Evolutionary conservation across 176 grass and related monocot genomes (phyloP).

Genomic region (Phoenix dactylifera): DNA sequence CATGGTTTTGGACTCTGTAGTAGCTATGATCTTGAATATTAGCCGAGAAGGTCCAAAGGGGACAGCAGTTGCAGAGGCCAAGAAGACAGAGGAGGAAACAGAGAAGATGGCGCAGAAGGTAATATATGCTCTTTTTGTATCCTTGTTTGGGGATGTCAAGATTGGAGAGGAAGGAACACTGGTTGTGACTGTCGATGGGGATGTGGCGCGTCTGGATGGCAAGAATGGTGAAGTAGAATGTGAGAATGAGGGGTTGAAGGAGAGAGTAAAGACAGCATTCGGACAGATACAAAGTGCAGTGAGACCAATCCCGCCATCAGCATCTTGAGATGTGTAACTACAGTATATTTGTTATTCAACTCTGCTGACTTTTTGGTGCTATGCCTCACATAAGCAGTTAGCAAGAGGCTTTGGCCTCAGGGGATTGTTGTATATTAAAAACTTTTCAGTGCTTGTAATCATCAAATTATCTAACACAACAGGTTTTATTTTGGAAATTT

Average conservation of each 20-base stretch:
- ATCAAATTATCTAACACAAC: no score
- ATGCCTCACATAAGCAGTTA: no score
- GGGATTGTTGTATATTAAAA: no score
- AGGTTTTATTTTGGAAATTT: no score
- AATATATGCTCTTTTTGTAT: conserved; percentile 55
- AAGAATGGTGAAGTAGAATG: conserved; percentile 78
- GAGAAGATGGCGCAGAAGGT: conserved; percentile 71
- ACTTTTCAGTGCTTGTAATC: no score
- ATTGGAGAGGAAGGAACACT: conserved; percentile 64
- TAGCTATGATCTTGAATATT: conserved; percentile 83
- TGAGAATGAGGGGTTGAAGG: conserved; percentile 39
- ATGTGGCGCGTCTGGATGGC: conserved; percentile 50
- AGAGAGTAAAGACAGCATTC: conserved; percentile 65
- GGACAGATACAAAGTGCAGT: conserved; percentile 58
- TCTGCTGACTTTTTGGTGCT: no score
- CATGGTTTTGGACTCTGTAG: conserved; percentile 92
- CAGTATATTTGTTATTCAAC: no score
- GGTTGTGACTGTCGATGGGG: conserved; percentile 54
- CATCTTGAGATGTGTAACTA: conserved; percentile 25
- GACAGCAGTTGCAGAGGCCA: conserved; percentile 38
- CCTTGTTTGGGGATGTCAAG: conserved; percentile 78
- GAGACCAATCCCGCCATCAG: conserved; percentile 53
- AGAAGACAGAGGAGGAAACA: conserved; percentile 49
- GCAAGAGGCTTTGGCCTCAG: no score
- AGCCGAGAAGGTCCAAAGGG: conserved; percentile 64